phyloP scores from a whole-genome alignment of 2,329 filamentous ascomycete genomes.

The Dendrostoma leiphaemia region DNA sequence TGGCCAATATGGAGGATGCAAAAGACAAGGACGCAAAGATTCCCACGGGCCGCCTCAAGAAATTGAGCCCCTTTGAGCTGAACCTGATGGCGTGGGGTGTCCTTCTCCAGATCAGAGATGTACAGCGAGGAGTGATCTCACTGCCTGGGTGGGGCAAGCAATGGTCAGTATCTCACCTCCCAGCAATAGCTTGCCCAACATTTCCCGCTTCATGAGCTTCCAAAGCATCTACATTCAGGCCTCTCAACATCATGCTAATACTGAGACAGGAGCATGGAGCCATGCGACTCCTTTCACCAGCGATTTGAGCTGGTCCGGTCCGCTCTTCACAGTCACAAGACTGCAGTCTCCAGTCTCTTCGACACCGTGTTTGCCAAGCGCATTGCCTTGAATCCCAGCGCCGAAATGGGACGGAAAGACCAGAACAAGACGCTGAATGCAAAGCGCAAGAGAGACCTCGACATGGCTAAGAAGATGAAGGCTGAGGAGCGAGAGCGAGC shows the following conservation, averaged over 20 bases:
- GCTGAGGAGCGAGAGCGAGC: too few relatives aligned
- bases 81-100: constrained; percentile 4
- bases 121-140: neutral
- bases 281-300: neutral
- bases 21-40: neutral
- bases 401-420: neutral
- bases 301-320: neutral
- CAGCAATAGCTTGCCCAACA: too few relatives aligned
- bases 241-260: too few relatives aligned
- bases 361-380: constrained; percentile 1
- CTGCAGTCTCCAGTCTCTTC: neutral
- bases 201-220: too few relatives aligned
- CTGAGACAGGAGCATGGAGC: neutral
- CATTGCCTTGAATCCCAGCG: neutral
- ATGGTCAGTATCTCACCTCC: too few relatives aligned
- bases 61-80: neutral
- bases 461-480: neutral
- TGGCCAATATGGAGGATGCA: neutral
- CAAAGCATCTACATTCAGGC: too few relatives aligned
- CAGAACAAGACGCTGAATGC: neutral
- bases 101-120: neutral
- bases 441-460: neutral
- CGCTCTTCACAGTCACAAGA: neutral
- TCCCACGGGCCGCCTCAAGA: neutral
- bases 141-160: constrained; percentile 1